Evolutionary conservation across 2,329 filamentous ascomycete genomes (phyloP), one percentile per base, ranked within the genome.

Genomic region (Colletotrichum liaoningense): DNA sequence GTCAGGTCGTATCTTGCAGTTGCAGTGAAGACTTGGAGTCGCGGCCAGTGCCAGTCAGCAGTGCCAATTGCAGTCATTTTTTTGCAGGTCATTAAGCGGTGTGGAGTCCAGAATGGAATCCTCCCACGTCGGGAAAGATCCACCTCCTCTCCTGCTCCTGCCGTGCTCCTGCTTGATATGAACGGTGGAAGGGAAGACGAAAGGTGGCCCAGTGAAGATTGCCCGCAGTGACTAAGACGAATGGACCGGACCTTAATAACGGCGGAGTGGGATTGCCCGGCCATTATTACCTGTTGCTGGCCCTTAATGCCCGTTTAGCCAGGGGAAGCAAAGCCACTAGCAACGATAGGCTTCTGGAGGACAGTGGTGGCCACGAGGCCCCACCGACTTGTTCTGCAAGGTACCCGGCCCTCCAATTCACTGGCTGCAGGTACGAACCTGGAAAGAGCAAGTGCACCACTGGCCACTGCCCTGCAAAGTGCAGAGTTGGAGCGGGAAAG

Each of bases 401-500:
- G 71, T 74, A 74, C 71, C 67, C 68, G 71, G 62, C 71, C 71
- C 71, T 74, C 62, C 71, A 69, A 69, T 30, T 63, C 49, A 16
- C n/a, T 55, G 12, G 52, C 24, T 22, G 42, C 42, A 49, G 42
- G 42, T 49, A 49, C 42, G 19, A 49, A 22, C 42, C 55, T 35
- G 46, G 59, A 69, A 46, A 55, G 54, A 9, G 42, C 19, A 49
- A 49, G 42, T 49, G 19, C 42, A 22, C 38, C 14, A 16, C 14
- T 42, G 38, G 38, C 8, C 16, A 42, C 38, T 42, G 38, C 38
- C 38, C 38, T 42, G 38, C 16, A 42, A 42, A 22, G 42, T n/a
- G 42, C 42, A 49, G n/a, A 49, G 42, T n/a, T 49, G 16, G 19
- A 49, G 42, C 42, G 22, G 26, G 54, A 63, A 46, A 24, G 26